Evolutionary conservation across 768 basidiomycete species (phyloP), one percentile per base, ranked within the genome.

Genomic region (Tephrocybe sp.): DNA sequence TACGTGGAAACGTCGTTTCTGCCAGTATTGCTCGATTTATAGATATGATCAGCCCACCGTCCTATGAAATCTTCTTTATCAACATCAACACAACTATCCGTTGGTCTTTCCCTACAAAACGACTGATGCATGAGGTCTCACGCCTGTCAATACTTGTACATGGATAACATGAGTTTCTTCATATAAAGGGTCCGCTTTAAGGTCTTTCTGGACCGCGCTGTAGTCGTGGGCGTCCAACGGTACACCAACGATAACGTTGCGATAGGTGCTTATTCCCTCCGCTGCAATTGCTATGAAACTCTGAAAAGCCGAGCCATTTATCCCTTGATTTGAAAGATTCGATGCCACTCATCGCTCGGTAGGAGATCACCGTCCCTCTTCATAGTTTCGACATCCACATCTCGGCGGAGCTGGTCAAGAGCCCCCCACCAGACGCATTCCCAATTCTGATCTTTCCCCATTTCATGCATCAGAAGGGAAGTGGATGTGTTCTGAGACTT

Each of bases 131-230:
- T 34, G 21, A 17, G 20, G 20, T 5, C 6, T 44, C 18, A 48
- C 15, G 32, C 32, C 28, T 30, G 11, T 30, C 11, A 14, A 26
- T 39, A n/a, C n/a, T n/a, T n/a, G n/a, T n/a, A n/a, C n/a, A n/a
- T n/a, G n/a, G n/a, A n/a, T n/a, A n/a, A n/a, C n/a, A n/a, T n/a
- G n/a, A n/a, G n/a, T n/a, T n/a, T n/a, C n/a, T n/a, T n/a, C n/a
- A 63, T 73, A 21, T 60, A 65, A 18, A 63, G 67, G 49, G 39
- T 73, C 6, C 68, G 67, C 40, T 63, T 73, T 33, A 63, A 64
- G 38, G 49, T 75, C 30, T 64, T 60, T 44, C 55, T 59, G 3
- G 56, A 62, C 10, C 65, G 62, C 33, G 55, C 75, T 14, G 57
- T 70, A 25, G 52, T 75, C 21, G 55, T 70, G 2, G 71, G 70